Evolutionary conservation across 169 alveolate genomes (phyloP).

Genomic region (Plasmodium malariae): DNA sequence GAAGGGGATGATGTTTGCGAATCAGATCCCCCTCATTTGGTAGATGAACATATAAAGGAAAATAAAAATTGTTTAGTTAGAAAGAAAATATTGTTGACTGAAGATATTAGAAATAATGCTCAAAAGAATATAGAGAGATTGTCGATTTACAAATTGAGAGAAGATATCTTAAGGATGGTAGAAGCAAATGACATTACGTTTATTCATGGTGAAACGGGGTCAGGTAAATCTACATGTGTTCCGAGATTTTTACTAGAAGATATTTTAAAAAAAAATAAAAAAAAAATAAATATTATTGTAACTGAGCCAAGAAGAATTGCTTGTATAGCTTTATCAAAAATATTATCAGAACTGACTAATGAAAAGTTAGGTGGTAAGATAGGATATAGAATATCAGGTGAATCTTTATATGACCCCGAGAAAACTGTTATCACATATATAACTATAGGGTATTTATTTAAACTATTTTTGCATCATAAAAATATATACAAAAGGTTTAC

Average conservation of each 20-base stretch:
- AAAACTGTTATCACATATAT: conserved; percentile 88
- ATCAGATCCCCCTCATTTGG: too few species aligned
- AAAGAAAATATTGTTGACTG: conserved; percentile 29
- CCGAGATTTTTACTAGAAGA: conserved; percentile 76
- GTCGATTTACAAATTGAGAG: conserved; percentile 32
- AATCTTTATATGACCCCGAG: conserved; percentile 76
- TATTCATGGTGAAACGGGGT: conserved; percentile 95
- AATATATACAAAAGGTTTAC: conserved; percentile 83
- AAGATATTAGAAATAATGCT: conserved; percentile 20
- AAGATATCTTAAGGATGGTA: conserved; percentile 60
- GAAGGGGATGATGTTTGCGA: too few species aligned
- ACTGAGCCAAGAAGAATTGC: conserved; percentile 92
- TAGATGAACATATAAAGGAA: too few species aligned
- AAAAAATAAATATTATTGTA: conserved; percentile 82
- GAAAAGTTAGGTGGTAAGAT: conserved; percentile 86
- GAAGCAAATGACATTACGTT: conserved; percentile 89
- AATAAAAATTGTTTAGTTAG: too few species aligned
- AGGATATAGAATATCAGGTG: conserved; percentile 91
- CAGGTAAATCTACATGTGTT: conserved; percentile 87
- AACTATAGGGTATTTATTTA: conserved; percentile 93
- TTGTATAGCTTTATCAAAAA: conserved; percentile 88
- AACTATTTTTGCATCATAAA: conserved; percentile 88
- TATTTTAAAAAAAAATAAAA: conserved; percentile 17
- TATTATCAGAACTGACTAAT: conserved; percentile 85
- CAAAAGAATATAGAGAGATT: conserved; percentile 38